Evolutionary conservation across 2,329 filamentous ascomycete genomes (phyloP), one percentile per base, ranked within the genome.

Genomic region (Fusarium chaquense): DNA sequence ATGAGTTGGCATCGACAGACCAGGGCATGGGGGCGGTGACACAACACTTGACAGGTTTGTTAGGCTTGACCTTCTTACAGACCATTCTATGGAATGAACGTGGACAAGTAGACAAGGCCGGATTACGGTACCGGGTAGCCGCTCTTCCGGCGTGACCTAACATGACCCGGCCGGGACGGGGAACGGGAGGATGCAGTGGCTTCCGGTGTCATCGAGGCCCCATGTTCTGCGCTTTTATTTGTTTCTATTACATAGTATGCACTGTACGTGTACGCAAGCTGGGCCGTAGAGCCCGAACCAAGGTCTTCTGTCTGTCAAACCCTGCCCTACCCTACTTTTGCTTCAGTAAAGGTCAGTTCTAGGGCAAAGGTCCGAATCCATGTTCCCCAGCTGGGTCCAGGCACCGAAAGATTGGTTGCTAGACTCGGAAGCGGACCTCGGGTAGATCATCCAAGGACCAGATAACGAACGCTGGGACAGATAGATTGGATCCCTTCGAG

Each of bases 1-100:
- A 66, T 71, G 68, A 57, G 68, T 57, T 70, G 67, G 67, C 67
- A 70, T 50, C 30, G 35, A 53, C 54, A 36, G 53, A 52, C 67
- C 36, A 57, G 54, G 67, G 41, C 58, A 49, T 50, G 62, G 57
- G n/a, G n/a, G 36, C 24, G 56, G 63, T 66, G 63, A 67, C 63
- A 66, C 47, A 33, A 67, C 45, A 55, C n/a, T 22, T 40, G 41
- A 47, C 62, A 57, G 51, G 33, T 6, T 35, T 20, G 20, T 20
- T 12, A 13, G 36, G n/a, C 44, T 32, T 20, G 28, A 20, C 26
- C 15, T n/a, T 52, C n/a, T 46, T 38, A 43, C 16, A 54, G 32
- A 43, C 40, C 22, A 49, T 44, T 53, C 46, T 33, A 55, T 61
- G 45, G 41, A 47, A 36, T 44, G 38, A 70, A 70, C 53, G 62